Base-by-base conservation (phyloP, 1,139 yeast species). In the Suhomyces ambrosiae region DNA sequence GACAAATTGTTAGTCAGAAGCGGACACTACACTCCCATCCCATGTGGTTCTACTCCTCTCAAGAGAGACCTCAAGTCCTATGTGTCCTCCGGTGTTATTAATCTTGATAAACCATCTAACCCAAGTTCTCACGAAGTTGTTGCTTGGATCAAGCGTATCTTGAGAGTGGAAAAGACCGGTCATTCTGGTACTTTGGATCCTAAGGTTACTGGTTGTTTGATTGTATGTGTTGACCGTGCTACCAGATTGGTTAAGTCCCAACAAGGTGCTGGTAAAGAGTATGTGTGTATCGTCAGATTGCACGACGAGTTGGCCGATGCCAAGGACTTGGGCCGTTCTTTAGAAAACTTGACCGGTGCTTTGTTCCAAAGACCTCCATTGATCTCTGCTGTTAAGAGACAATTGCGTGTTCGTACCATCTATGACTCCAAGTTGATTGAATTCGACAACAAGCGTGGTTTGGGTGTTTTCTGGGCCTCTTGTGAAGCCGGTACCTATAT, bases 401-500 rank as follows among this genome's bases (percentile, higher is more conserved):
- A 92, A 73, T 78, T 92, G 65, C 89, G 98, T 78, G 96, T 92
- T 47, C 83, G 98, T 72, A 92, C 97, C 47, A 90, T 92, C 61
- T 92, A 92, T 68, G 98, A 92, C 63, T 87, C 97, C 48, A 89
- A 92, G 52, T 76, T 92, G 63, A 81, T 90, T 56, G 98, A 92
- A 70, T 92, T 92, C 59, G 98, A 92, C 69, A 87, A 89, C 71
- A 90, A 92, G 71, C 85, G 97, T 69, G 94, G 94, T 55, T 78
- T 92, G 50, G 96, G 96, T 71, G 97, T 92, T 26, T 92, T 92
- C 76, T 92, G 98, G 98, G 97, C 97, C 44, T 86, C 95, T 32
- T 92, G 98, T 79, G 98, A 92, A 76, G 98, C 98, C 46, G 98
- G 98, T 69, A 92, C 98, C 48, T 92, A 92, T 72, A 92, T 92